phyloP scores from a whole-genome alignment of 2,329 filamentous ascomycete genomes.

The Remersonia thermophila region DNA sequence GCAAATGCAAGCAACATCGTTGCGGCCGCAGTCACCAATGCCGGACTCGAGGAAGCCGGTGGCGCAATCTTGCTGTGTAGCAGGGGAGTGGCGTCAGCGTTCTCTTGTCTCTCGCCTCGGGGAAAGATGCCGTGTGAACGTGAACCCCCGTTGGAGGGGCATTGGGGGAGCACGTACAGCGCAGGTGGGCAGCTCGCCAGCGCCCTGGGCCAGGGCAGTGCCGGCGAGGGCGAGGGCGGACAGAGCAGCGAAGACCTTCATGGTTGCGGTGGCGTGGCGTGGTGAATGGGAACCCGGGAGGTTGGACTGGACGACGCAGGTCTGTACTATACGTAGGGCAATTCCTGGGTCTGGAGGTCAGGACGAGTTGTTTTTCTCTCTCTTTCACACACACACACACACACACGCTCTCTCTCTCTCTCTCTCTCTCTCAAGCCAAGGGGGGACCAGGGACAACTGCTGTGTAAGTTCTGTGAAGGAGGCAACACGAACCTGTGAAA shows the following conservation, averaged over 20 bases:
- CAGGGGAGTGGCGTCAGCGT: not conserved
- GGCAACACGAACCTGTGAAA: no score
- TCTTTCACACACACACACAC: no score
- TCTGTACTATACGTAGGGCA: no score
- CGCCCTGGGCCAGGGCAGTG: slow-evolving; percentile 38
- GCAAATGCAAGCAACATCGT: slow-evolving; percentile 30
- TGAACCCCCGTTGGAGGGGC: no score
- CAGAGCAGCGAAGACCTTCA: slow-evolving; percentile 31
- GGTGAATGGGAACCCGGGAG: no score
- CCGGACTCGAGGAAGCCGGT: slow-evolving; percentile 19
- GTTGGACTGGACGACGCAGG: slow-evolving; percentile 6
- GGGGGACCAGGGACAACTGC: no score
- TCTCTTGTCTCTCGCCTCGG: not conserved
- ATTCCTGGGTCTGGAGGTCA: no score
- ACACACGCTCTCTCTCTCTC: no score
- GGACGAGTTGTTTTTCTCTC: no score
- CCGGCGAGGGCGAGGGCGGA: slow-evolving; percentile 40
- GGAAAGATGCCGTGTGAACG: no score
- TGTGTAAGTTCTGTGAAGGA: no score
- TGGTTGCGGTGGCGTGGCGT: slow-evolving; percentile 16
- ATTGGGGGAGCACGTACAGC: slow-evolving; percentile 40
- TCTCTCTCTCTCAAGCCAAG: no score
- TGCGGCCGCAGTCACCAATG: slow-evolving; percentile 23
- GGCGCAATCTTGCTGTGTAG: slow-evolving; percentile 22
- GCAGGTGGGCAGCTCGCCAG: slow-evolving; percentile 33